Percentiles rank a stretch among this genome's conserved stretches.
These are phyloP conservation scores for Linnemannia elongata DNA, from an alignment of 192 early-diverging fungal species.

Conservation along the genomic window DNA sequence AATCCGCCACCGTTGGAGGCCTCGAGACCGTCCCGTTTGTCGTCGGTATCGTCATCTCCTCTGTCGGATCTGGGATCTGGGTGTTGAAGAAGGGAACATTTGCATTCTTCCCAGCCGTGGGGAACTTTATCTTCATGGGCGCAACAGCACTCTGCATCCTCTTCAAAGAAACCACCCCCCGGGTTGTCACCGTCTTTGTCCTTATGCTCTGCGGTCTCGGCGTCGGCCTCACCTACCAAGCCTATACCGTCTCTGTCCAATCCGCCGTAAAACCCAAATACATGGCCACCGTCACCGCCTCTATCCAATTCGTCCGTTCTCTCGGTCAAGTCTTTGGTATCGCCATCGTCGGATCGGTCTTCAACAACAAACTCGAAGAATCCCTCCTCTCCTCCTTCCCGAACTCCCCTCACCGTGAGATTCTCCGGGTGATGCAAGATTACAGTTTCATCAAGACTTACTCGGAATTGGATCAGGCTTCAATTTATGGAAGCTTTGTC, in stretches of 20 bases:
- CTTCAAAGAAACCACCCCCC: constrained; percentile 59
- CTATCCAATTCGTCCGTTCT: constrained; percentile 60
- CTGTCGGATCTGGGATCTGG: constrained; percentile 61
- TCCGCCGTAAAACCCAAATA: constrained; percentile 48
- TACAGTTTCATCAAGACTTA: not conserved
- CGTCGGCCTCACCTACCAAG: constrained; percentile 66
- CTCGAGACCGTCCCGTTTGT: constrained; percentile 73
- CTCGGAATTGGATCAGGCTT: not conserved
- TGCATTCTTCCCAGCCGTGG: constrained; percentile 62
- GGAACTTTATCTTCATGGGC: constrained; percentile 60
- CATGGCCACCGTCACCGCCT: constrained; percentile 61
- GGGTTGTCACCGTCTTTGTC: constrained; percentile 63
- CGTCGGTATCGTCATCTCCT: constrained; percentile 61
- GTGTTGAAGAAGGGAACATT: constrained; percentile 62
- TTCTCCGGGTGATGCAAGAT: not conserved
- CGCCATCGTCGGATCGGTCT: not conserved
- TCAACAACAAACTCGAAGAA: constrained; percentile 3
- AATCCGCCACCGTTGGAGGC: constrained; percentile 64
- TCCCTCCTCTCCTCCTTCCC: not conserved
- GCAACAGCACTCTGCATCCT: constrained; percentile 67
- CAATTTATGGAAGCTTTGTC: not conserved
- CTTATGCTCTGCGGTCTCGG: constrained; percentile 65
- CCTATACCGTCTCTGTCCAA: constrained; percentile 55
- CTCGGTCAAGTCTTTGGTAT: constrained; percentile 65
- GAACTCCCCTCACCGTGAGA: not conserved